A percentile compares a stretch with the other conserved stretches of the same genome.
Conservation (phyloP, 305 asterid genomes). For the Vinca major region DNA sequence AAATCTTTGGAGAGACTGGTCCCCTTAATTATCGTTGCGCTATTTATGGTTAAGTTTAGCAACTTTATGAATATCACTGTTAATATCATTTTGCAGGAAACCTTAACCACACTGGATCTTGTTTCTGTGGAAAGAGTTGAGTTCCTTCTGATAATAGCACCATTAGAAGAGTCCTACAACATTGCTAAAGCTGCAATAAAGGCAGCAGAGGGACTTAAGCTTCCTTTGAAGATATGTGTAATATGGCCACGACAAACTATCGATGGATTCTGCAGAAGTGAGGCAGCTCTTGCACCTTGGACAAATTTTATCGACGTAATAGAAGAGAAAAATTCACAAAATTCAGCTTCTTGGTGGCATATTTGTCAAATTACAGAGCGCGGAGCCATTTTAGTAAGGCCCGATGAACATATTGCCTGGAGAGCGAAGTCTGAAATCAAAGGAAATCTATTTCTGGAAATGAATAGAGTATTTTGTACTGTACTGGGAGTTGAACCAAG, state of each 20-base stretch:
- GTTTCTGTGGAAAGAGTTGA: conserved; percentile 47
- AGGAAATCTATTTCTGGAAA: conserved; percentile 28
- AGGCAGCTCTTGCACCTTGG: conserved; percentile 53
- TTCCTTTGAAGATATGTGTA: conserved; percentile 51
- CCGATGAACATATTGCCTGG: conserved; percentile 94
- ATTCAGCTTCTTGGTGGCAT: conserved; percentile 76
- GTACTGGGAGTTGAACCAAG: conserved; percentile 28
- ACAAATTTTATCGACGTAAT: conserved; percentile 45
- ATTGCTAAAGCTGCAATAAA: conserved; percentile 60
- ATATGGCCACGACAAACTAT: conserved; percentile 48
- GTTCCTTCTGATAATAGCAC: conserved; percentile 77
- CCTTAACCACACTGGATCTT: conserved; percentile 68
- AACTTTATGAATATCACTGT: neutral
- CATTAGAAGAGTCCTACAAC: conserved; percentile 48
- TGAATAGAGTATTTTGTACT: conserved; percentile 43
- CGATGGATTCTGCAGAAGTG: conserved; percentile 28
- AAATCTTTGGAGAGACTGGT: neutral
- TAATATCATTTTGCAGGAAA: conserved; percentile 33
- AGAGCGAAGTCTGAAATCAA: conserved; percentile 33
- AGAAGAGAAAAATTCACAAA: conserved; percentile 32
- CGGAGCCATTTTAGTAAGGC: conserved; percentile 90
- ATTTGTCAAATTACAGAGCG: conserved; percentile 51
- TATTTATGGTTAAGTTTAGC: neutral
- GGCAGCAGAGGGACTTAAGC: conserved; percentile 46
- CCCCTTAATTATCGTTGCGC: neutral